Evolutionary conservation across 805 yeast species (phyloP).

Genomic region (Candida railenensis): DNA sequence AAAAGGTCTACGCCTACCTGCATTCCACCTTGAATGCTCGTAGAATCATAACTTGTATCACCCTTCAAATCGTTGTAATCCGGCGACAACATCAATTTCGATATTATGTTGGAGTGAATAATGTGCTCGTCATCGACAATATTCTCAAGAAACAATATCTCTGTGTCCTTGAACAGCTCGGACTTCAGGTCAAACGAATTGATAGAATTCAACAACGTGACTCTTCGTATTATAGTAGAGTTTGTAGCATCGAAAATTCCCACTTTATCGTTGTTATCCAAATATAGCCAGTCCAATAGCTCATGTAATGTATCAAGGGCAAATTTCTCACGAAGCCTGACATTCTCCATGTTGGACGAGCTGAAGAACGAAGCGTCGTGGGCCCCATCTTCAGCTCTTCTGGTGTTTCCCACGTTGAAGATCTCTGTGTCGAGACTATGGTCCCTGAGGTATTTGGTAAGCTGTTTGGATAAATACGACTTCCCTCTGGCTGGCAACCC

Average conservation of each 20-base stretch:
- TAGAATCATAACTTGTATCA: not conserved
- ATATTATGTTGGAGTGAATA: conserved; percentile 25
- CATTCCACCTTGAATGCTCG: conserved; percentile 2
- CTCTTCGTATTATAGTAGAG: conserved; percentile 47
- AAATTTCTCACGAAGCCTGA: conserved; percentile 47
- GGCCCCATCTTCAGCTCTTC: conserved; percentile 45
- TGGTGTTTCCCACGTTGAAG: conserved; percentile 86
- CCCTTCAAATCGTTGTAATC: conserved; percentile 3
- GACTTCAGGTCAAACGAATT: conserved; percentile 12
- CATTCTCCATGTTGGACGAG: conserved; percentile 40
- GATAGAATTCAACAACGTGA: conserved; percentile 37
- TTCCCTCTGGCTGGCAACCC: conserved; percentile 90
- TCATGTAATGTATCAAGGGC: conserved; percentile 52
- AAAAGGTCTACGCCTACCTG: not conserved
- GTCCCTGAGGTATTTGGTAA: conserved; percentile 83
- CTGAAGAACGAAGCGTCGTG: conserved; percentile 45
- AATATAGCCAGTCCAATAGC: conserved; percentile 31
- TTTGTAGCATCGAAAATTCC: conserved; percentile 65
- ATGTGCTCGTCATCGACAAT: conserved; percentile 24
- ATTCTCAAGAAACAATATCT: conserved; percentile 41
- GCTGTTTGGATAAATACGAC: conserved; percentile 80
- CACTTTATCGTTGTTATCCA: conserved; percentile 36
- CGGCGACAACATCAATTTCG: conserved; percentile 19
- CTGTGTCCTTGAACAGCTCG: conserved; percentile 23
- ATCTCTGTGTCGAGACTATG: conserved; percentile 78